Evolutionary conservation across 768 basidiomycete species (phyloP).

Genomic region (Leucosporidium yakuticum): DNA sequence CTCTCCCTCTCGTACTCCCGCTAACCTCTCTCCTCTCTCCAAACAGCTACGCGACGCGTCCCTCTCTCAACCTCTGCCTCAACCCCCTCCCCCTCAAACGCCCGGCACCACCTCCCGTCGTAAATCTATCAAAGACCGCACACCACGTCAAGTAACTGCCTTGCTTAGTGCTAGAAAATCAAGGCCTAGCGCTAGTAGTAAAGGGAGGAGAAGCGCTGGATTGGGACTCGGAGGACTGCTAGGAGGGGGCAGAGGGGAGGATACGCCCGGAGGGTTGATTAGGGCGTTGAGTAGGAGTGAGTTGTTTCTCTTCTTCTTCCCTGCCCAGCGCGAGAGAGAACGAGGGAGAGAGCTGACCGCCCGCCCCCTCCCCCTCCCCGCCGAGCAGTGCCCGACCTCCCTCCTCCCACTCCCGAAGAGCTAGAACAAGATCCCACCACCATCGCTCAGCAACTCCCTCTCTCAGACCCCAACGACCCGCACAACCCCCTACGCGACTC

Average conservation of each 20-base stretch:
- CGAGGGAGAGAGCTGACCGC: not conserved
- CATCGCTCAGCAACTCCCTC: not conserved
- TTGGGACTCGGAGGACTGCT: no score
- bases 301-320: not conserved
- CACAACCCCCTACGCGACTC: no score
- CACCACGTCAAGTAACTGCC: not conserved
- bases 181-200: not conserved
- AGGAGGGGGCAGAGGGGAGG: not conserved
- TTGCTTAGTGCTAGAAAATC: not conserved
- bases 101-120: not conserved
- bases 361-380: not conserved
- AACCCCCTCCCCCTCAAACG: no score
- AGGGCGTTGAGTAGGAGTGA: slow-evolving; percentile 5
- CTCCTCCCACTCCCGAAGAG: slow-evolving; percentile 11
- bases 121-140: not conserved
- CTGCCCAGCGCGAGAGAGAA: no score
- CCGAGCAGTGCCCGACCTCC: slow-evolving; percentile 7
- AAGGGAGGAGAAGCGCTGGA: not conserved
- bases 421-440: not conserved
- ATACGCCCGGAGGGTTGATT: slow-evolving; percentile 7
- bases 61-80: no score
- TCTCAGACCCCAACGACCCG: no score
- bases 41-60: no score
- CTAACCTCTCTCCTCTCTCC: no score
- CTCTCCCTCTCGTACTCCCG: no score